Evolutionary conservation across 352 stramenopile genomes (phyloP), one percentile per base, ranked within the genome.

Genomic region (Phytophthora brassicae): DNA sequence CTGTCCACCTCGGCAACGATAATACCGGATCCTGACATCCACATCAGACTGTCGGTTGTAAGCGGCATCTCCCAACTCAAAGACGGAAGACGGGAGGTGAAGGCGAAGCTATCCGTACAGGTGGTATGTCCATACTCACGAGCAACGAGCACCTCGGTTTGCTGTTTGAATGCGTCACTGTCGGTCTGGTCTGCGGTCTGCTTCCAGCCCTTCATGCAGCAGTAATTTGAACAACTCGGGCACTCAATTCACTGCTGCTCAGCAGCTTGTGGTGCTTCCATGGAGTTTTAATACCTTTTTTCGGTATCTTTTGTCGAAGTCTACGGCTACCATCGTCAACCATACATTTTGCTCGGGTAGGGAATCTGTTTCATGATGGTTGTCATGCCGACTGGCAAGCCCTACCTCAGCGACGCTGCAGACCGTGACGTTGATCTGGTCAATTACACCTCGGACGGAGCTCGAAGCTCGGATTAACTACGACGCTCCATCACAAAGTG

Each of bases 291-390:
- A 57, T 28, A 28, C 58, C 11, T 54, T n/a, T 55, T 19, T 55
- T 44, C 39, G 49, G 58, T 33, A 65, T 64, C n/a, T n/a, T 22
- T n/a, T 58, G 14, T 66, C 74, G 0, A 74, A 86, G 73, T 89
- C 28, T 73, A 31, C 17, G 77, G 79, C 31, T 86, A 74, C 46
- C 79, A 73, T 9, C 73, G 77, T 19, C 77, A 77, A 19, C 74
- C 79, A n/a, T 89, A 78, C 43, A 89, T 87, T 73, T 16, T 86
- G 1, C 47, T 89, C 48, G 79, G 79, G 2, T 89, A 75, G 77
- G 49, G 49, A 0, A 54, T 83, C 14, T 79, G 68, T 44, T 43
- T 80, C 22, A 36, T 66, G 16, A 85, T 86, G 72, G 70, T 63
- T 12, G 56, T 47, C n/a, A 66, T 67, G n/a, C 77, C 75, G 1